These are phyloP conservation scores for Colletotrichum australisinense DNA, from an alignment of 2,329 filamentous ascomycete species.

Conservation along the genomic window DNA sequence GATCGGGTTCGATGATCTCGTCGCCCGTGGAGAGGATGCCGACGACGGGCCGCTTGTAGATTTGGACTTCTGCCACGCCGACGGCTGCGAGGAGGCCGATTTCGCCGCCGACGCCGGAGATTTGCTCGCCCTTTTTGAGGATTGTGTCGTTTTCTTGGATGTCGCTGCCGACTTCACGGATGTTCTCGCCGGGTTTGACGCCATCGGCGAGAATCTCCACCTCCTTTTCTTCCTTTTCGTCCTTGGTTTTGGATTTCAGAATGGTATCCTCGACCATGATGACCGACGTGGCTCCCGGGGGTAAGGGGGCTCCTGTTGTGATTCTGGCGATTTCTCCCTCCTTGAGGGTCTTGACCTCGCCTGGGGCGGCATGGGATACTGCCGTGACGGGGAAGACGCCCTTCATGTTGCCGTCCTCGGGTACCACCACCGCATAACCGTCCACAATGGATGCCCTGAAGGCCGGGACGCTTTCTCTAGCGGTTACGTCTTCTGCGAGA, in stretches of 20 bases:
- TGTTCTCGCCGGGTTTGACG: constrained; percentile 84
- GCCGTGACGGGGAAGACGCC: constrained; percentile 88
- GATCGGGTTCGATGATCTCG: constrained; percentile 84
- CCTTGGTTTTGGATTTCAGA: constrained; percentile 79
- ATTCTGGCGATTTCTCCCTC: constrained; percentile 87
- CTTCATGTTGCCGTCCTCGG: constrained; percentile 71
- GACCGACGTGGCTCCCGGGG: constrained; percentile 88
- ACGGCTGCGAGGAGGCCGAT: constrained; percentile 90
- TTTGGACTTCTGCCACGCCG: constrained; percentile 75
- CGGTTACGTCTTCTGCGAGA: constrained; percentile 84
- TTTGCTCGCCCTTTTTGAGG: constrained; percentile 80
- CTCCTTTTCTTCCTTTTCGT: constrained; percentile 86
- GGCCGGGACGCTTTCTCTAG: constrained; percentile 86
- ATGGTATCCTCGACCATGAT: constrained; percentile 97
- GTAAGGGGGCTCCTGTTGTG: constrained; percentile 93
- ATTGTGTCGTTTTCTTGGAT: constrained; percentile 77
- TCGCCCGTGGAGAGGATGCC: constrained; percentile 95
- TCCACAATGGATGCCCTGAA: constrained; percentile 97
- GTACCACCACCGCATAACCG: constrained; percentile 87
- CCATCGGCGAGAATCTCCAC: constrained; percentile 86
- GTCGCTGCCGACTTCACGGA: constrained; percentile 92
- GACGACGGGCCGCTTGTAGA: constrained; percentile 82
- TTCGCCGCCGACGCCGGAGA: constrained; percentile 89
- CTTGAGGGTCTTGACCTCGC: constrained; percentile 72
- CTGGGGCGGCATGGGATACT: constrained; percentile 85